These are phyloP conservation scores for Mucor velutinosus DNA, from an alignment of 371 early-diverging fungal genomes.

Conservation along the genomic window DNA sequence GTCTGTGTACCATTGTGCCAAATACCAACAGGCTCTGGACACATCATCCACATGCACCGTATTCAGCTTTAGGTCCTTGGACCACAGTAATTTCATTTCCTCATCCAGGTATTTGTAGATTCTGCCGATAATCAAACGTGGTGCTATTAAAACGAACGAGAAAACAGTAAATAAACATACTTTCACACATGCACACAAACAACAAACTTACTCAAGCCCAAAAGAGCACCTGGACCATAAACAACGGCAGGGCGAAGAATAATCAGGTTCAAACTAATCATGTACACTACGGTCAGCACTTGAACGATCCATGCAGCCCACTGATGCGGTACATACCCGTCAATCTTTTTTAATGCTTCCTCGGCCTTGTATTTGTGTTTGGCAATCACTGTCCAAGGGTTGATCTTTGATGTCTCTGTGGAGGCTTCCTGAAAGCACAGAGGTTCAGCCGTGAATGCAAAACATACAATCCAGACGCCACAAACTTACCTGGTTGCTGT, in stretches of 20 bases:
- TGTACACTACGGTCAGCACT: not conserved
- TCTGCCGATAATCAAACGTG: conserved; percentile 88
- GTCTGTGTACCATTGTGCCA: conserved; percentile 61
- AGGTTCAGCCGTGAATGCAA: not conserved
- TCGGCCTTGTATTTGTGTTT: conserved; percentile 83
- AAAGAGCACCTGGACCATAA: conserved; percentile 83
- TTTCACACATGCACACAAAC: not conserved
- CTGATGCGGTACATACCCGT: conserved; percentile 27
- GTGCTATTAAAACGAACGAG: conserved; percentile 55
- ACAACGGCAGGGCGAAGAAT: conserved; percentile 90
- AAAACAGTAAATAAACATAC: not conserved
- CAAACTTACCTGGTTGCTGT: conserved; percentile 66
- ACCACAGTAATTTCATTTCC: conserved; percentile 93
- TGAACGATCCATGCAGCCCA: not conserved
- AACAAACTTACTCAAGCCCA: conserved; percentile 69
- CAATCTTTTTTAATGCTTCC: conserved; percentile 67
- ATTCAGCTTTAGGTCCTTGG: conserved; percentile 84
- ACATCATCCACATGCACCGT: conserved; percentile 94
- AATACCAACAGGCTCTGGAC: conserved; percentile 74
- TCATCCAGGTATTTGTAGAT: conserved; percentile 83
- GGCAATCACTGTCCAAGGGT: conserved; percentile 85
- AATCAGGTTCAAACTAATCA: conserved; percentile 68
- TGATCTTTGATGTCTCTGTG: conserved; percentile 70
- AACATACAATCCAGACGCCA: not conserved
- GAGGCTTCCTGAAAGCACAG: conserved; percentile 61